A percentile compares a stretch with the other conserved stretches of the same genome.
phyloP scores from a whole-genome alignment of 148 eudicot species.

The Rhododendron mucronatum region DNA sequence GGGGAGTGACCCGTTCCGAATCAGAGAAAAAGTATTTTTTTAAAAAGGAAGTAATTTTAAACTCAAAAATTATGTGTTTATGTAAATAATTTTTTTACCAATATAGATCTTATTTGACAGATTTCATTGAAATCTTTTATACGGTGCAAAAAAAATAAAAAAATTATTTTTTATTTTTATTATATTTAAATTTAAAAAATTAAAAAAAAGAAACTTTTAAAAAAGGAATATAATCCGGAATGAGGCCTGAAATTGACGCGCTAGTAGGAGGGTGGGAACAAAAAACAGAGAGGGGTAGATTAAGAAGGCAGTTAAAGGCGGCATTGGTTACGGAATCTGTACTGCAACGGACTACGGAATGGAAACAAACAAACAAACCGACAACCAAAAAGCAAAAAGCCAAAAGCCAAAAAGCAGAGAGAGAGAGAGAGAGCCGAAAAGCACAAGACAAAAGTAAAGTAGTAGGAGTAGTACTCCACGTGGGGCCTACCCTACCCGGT shows the following conservation, averaged over 20 bases:
- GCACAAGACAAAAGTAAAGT: background rate
- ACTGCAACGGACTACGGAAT: background rate
- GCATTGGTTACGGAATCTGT: background rate
- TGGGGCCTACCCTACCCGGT: background rate
- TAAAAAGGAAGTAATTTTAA: too few species aligned
- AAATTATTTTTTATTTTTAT: too few species aligned
- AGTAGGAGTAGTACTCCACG: too few species aligned
- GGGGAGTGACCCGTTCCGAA: background rate
- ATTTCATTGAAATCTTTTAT: too few species aligned
- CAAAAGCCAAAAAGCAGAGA: background rate
- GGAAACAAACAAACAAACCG: background rate
- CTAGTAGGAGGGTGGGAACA: background rate
- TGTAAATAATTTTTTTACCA: too few species aligned
- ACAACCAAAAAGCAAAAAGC: background rate
- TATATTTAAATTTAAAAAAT: too few species aligned
- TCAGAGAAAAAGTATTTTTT: too few species aligned
- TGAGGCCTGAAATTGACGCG: background rate
- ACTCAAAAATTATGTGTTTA: too few species aligned
- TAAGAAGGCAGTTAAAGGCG: background rate
- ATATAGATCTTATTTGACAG: too few species aligned
- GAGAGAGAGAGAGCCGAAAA: background rate
- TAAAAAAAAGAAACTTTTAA: too few species aligned
- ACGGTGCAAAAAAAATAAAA: too few species aligned
- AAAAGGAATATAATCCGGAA: too few species aligned
- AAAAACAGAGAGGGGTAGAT: background rate